A percentile compares a stretch with the other conserved stretches of the same genome.
These are phyloP conservation scores for Rhizopus arrhizus DNA, from an alignment of 371 early-diverging fungal genomes.

Conservation along the genomic window DNA sequence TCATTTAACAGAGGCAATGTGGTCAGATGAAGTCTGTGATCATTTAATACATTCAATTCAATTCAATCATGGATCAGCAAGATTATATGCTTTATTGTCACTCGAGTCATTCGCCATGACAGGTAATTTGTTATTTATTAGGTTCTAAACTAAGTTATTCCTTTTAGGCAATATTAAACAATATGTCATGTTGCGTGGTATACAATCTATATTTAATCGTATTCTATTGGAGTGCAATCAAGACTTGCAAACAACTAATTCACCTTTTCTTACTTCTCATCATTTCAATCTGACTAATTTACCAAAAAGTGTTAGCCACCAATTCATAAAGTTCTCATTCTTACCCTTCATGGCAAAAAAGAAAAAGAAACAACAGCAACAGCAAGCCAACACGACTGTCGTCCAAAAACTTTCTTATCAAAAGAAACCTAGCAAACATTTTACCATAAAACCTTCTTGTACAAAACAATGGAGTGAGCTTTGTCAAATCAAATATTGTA, in stretches of 20 bases:
- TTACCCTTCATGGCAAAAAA: no score
- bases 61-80: neutral
- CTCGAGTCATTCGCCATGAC: constrained; percentile 51
- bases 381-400: no score
- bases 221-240: neutral
- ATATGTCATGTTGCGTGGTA: constrained; percentile 16
- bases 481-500: constrained; percentile 4
- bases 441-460: neutral
- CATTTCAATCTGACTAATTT: neutral
- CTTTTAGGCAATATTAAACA: constrained; percentile 30
- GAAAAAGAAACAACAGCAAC: no score
- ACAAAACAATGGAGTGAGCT: constrained; percentile 3
- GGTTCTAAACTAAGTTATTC: no score
- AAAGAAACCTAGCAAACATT: neutral
- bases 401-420: neutral
- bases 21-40: constrained; percentile 36
- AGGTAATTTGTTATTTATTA: constrained; percentile 22
- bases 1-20: constrained; percentile 35
- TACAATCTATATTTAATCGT: constrained; percentile 10
- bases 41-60: constrained; percentile 22
- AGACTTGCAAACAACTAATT: neutral
- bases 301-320: no score
- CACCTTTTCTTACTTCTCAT: neutral
- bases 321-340: no score
- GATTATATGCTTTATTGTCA: constrained; percentile 37